Evolutionary conservation across 768 basidiomycete genomes (phyloP).

Genomic region (Clathrus columnatus): DNA sequence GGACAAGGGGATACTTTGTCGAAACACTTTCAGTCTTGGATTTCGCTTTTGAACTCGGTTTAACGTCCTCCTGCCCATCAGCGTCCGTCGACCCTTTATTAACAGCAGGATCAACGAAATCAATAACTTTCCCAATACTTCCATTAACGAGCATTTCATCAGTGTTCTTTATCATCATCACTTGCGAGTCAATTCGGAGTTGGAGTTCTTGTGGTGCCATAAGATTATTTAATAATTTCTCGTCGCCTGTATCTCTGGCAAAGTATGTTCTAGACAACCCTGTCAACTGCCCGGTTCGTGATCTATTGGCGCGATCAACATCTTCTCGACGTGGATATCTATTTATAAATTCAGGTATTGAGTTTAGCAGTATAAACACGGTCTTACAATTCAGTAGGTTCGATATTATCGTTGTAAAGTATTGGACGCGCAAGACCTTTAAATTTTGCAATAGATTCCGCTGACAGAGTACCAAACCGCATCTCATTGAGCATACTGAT

Average conservation of each 20-base stretch:
- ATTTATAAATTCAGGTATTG: conserved; percentile 1
- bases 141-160: conserved; percentile 92
- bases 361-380: conserved; percentile 10
- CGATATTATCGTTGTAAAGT: conserved; percentile 69
- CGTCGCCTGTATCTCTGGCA: conserved; percentile 57
- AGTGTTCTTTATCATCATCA: conserved; percentile 93
- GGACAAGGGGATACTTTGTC: conserved; percentile 61
- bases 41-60: conserved; percentile 17
- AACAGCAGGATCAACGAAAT: conserved; percentile 52
- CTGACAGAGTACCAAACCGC: conserved; percentile 75
- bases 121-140: conserved; percentile 76
- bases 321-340: conserved; percentile 91
- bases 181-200: conserved; percentile 76
- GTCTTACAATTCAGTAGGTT: conserved; percentile 81
- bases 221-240: conserved; percentile 80
- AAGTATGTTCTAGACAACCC: conserved; percentile 45
- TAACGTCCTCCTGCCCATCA: conserved; percentile 26
- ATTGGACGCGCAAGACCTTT: conserved; percentile 60
- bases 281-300: conserved; percentile 53
- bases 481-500: conserved; percentile 97
- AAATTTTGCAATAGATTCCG: conserved; percentile 63
- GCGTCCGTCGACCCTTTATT: conserved; percentile 26
- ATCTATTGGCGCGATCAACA: conserved; percentile 75
- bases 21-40: conserved; percentile 12
- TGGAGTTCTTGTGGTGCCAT: conserved; percentile 73